Percentiles rank a stretch among this genome's conserved stretches.
Evolutionary conservation across 2,329 filamentous ascomycete species (phyloP).

Genomic region (Pyricularia grisea): DNA sequence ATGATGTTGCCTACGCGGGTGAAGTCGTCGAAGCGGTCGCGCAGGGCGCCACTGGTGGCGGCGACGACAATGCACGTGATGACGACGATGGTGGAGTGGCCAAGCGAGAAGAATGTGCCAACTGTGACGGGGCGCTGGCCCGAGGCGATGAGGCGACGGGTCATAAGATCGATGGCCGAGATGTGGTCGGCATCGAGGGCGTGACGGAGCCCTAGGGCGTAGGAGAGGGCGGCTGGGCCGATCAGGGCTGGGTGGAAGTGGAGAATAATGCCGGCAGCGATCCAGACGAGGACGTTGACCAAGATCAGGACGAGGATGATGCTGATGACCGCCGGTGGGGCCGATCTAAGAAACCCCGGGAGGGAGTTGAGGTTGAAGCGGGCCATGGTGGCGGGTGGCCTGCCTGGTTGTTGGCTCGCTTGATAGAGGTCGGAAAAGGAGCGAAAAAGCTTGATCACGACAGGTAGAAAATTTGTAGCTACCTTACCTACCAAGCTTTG

Average conservation of each 20-base stretch:
- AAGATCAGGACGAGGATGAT: conserved; percentile 41
- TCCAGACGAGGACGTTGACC: conserved; percentile 47
- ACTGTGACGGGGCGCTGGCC: conserved; percentile 84
- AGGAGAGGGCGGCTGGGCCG: conserved; percentile 74
- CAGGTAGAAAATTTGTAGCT: too few relatives aligned
- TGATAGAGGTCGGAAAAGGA: neutral
- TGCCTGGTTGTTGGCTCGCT: neutral
- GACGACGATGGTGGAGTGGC: conserved; percentile 88
- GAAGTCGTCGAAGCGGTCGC: conserved; percentile 73
- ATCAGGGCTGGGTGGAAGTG: conserved; percentile 52
- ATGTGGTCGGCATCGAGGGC: conserved; percentile 89
- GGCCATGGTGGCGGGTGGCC: neutral
- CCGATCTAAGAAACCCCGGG: neutral
- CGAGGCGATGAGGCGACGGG: conserved; percentile 74
- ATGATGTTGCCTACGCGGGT: conserved; percentile 76
- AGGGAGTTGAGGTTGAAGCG: neutral
- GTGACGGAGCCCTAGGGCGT: conserved; percentile 82
- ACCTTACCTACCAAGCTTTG: too few relatives aligned
- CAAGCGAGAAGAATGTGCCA: conserved; percentile 88
- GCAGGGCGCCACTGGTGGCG: conserved; percentile 76
- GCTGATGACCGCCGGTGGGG: neutral
- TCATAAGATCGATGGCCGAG: conserved; percentile 87
- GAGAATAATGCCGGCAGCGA: conserved; percentile 40
- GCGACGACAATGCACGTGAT: conserved; percentile 88
- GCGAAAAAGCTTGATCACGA: too few relatives aligned